Percentiles rank a stretch among this genome's conserved stretches.
These are phyloP conservation scores for Corymbia calophylla DNA, from an alignment of 441 rosid genomes.

Conservation along the genomic window DNA sequence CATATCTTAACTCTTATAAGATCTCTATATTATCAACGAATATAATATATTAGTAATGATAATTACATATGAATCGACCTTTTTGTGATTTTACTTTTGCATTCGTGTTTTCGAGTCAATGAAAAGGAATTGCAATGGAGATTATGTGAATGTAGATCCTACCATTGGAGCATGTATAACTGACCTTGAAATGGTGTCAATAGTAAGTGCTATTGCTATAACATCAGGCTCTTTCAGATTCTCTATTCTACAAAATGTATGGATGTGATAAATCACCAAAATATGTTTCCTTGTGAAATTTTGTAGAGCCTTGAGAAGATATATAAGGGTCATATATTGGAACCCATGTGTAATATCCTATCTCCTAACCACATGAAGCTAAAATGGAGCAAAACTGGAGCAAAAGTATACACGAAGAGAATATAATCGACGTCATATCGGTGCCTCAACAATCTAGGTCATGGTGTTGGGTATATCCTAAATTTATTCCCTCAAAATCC, in stretches of 20 bases:
- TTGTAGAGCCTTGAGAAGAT: neutral
- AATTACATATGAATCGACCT: neutral
- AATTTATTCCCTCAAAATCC: neutral
- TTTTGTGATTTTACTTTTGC: neutral
- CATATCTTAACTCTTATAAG: neutral
- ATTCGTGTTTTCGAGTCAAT: neutral
- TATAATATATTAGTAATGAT: neutral
- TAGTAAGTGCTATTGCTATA: neutral
- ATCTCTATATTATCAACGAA: neutral
- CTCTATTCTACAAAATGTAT: neutral
- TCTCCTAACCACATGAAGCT: neutral
- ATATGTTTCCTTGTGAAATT: neutral
- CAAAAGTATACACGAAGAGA: neutral
- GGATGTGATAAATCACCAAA: neutral
- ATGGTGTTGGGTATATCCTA: neutral
- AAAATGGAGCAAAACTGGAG: neutral
- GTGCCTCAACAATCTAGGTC: neutral
- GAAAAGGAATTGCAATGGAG: neutral
- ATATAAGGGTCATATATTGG: neutral
- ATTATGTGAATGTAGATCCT: neutral
- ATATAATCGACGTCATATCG: neutral
- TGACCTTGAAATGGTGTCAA: neutral
- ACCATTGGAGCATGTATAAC: neutral
- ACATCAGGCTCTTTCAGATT: neutral
- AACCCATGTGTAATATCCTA: fast-evolving